A percentile compares a stretch with the other conserved stretches of the same genome.
Conservation (phyloP, 1,284 basidiomycete genomes). For the Hypsizygus ulmarius region DNA sequence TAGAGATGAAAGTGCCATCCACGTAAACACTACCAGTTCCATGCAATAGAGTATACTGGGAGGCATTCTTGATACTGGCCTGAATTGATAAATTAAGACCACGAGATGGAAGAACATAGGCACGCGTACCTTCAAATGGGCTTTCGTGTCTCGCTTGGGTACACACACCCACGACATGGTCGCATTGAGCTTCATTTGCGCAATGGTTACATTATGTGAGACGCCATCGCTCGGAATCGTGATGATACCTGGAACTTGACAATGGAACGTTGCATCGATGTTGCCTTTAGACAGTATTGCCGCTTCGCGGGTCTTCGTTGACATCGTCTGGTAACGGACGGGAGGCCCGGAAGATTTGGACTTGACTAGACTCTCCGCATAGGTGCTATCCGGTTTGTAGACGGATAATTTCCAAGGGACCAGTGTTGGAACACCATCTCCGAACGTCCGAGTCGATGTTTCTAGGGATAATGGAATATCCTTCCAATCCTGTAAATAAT, state of each 20-base stretch:
- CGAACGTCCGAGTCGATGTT: constrained; percentile 31
- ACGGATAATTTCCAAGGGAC: constrained; percentile 25
- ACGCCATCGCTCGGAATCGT: constrained; percentile 31
- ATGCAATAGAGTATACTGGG: constrained; percentile 35
- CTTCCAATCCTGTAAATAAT: constrained; percentile 21
- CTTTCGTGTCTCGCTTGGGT: constrained; percentile 32
- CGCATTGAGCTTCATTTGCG: constrained; percentile 28
- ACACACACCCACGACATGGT: constrained; percentile 35
- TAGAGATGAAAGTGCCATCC: constrained; percentile 34
- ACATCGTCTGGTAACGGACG: not conserved
- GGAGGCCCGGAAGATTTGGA: no score
- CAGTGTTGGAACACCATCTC: constrained; percentile 21
- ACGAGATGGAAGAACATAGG: not conserved
- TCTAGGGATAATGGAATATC: constrained; percentile 31
- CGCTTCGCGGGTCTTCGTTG: not conserved
- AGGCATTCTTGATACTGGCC: constrained; percentile 38
- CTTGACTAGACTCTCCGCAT: not conserved
- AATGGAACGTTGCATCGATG: constrained; percentile 31
- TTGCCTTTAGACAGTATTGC: constrained; percentile 12
- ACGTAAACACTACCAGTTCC: constrained; percentile 38
- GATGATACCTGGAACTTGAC: constrained; percentile 31
- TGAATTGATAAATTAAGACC: constrained; percentile 6
- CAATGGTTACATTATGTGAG: constrained; percentile 34
- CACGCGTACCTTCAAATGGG: constrained; percentile 25
- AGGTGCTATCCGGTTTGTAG: constrained; percentile 3